Evolutionary conservation across 352 stramenopile species (phyloP).

Genomic region (Albugo laibachii): DNA sequence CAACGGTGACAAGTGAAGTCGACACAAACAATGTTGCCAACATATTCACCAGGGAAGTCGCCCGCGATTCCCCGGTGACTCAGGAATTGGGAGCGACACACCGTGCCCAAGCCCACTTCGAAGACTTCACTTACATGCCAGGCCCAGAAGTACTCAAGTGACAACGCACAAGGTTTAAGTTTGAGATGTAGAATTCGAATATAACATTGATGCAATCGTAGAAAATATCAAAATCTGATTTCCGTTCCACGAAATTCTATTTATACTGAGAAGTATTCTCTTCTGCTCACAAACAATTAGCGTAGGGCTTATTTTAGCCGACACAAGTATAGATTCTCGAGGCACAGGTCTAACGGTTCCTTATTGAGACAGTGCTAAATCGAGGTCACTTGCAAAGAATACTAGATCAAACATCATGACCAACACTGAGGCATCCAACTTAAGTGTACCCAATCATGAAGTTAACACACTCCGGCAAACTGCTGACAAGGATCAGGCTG

Average conservation of each 20-base stretch:
- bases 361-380: no score
- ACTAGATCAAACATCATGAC: no score
- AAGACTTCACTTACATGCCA: constrained; percentile 87
- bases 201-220: neutral
- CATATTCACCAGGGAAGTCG: constrained; percentile 70
- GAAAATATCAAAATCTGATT: neutral
- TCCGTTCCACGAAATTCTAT: neutral
- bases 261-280: neutral
- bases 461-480: neutral
- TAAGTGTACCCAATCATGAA: neutral
- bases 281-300: neutral
- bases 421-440: no score
- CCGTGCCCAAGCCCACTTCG: constrained; percentile 74
- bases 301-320: neutral
- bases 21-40: constrained; percentile 77
- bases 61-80: constrained; percentile 75
- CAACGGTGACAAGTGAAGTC: constrained; percentile 58
- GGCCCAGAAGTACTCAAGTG: constrained; percentile 12
- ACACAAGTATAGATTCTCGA: neutral
- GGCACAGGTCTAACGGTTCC: no score
- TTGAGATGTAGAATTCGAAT: neutral
- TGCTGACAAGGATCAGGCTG: neutral
- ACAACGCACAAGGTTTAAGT: neutral
- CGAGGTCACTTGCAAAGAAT: no score
- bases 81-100: constrained; percentile 68